These are phyloP conservation scores for Scytalidium sp. DNA, from an alignment of 2,329 filamentous ascomycete species.

Conservation along the genomic window DNA sequence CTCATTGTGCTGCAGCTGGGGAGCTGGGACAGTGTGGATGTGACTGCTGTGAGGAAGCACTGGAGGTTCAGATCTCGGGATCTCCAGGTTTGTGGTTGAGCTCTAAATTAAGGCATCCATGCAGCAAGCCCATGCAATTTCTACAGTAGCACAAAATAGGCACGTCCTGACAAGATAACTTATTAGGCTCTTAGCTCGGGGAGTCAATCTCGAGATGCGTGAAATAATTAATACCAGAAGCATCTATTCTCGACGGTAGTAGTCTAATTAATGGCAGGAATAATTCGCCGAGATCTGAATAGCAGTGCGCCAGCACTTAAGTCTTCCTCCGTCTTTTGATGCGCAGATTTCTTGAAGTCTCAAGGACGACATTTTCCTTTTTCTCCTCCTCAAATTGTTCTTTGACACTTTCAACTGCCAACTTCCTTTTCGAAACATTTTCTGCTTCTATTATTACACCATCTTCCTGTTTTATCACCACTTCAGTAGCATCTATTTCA, in stretches of 20 bases:
- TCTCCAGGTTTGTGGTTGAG: background rate
- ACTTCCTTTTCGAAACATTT: constrained; percentile 10
- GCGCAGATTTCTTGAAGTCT: constrained; percentile 19
- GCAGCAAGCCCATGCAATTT: too few relatives aligned
- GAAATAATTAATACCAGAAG: too few relatives aligned
- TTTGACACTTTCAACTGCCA: constrained; percentile 14
- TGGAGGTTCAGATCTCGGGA: background rate
- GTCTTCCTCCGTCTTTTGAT: constrained; percentile 20
- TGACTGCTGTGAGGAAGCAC: background rate
- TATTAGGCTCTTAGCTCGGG: too few relatives aligned
- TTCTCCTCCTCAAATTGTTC: constrained; percentile 17
- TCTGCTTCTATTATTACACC: constrained; percentile 16
- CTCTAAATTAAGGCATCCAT: too few relatives aligned
- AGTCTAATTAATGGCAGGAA: too few relatives aligned
- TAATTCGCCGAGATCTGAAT: too few relatives aligned
- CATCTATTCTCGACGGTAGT: too few relatives aligned
- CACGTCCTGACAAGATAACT: too few relatives aligned
- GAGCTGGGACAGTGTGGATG: constrained; percentile 3
- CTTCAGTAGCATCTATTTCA: constrained; percentile 43
- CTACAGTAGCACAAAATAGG: too few relatives aligned
- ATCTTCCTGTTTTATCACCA: constrained; percentile 29
- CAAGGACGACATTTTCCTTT: constrained; percentile 8
- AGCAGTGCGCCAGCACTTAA: background rate
- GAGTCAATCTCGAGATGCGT: too few relatives aligned
- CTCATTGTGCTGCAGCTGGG: constrained; percentile 33